Evolutionary conservation across 2,329 filamentous ascomycete species (phyloP), one percentile per base, ranked within the genome.

Genomic region (Xylaria sp.): DNA sequence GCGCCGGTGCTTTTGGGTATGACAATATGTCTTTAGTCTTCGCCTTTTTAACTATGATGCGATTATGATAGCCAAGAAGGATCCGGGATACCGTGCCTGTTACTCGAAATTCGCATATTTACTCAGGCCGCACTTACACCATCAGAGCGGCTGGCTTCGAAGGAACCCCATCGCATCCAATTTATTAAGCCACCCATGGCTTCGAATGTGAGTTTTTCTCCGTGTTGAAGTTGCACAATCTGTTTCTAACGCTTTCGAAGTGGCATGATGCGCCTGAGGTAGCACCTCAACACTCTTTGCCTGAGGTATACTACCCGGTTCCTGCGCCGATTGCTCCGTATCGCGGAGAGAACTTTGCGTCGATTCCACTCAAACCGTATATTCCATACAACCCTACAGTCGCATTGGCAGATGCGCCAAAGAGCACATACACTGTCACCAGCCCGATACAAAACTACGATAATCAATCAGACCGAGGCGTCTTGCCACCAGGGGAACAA

Each of bases 211-310:
- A 70, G 70, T 66, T 29, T 17, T 6, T 43, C 7, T 17, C 21
- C 9, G 37, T 19, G n/a, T 15, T 17, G 17, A n/a, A 35, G 10
- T 27, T 43, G 19, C 41, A n/a, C n/a, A 46, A 4, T 41, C 15
- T 33, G 9, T n/a, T 38, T 8, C 10, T 58, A 23, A 61, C 23
- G 35, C 23, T 10, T n/a, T 11, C 3, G 13, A 47, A 74, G 72
- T 72, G 72, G 53, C 68, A 73, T 41, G 72, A 74, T 41, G 72
- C 72, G n/a, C 72, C 72, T 25, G 72, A 74, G 56, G 44, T 72
- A n/a, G 66, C 67, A 38, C 61, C 54, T 60, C 46, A 54, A 17
- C 25, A 65, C 19, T 62, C 35, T 53, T 65, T 65, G 23, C 72
- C 72, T 3, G 72, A 74, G 52, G 71, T 74, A n/a, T 72, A 74